Base-by-base conservation (phyloP, 768 basidiomycete genomes). In the Clavulina sp. region DNA sequence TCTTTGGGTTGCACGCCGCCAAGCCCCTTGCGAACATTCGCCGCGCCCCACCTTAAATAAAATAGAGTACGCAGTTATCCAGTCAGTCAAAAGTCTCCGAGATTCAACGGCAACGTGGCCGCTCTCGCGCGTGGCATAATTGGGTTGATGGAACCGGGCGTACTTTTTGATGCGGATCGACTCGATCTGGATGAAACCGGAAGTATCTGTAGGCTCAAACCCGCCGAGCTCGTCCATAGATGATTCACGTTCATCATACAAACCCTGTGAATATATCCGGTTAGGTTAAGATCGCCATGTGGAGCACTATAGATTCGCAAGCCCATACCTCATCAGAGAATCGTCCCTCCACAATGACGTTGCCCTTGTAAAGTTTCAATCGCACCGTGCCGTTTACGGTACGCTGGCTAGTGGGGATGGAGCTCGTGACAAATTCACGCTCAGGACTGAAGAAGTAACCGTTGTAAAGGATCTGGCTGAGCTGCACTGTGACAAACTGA, bases 401-500 rank as follows among this genome's bases (percentile, higher is more conserved):
- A 66, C 84, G 75, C 71, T 99, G 95, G 65, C 84, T 88, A 38
- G 88, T 80, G 3, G 91, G 88, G 62, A 97, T 88, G 51, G 84
- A 76, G 61, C 81, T 79, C 41, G 81, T 82, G 61, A 97, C 70
- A 62, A 97, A 97, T 68, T 96, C 95, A 57, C 93, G 76, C 69
- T 97, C 95, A 43, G 95, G 92, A n/a, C 91, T 93, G 76, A 96
- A 99, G 79, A 89, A 97, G 70, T 93, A 89, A 33, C 93, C 95
- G 63, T 97, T 96, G 74, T 99, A 97, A 46, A 99, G 70, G 61
- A 99, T 92, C 58, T 81, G 73, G 65, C 85, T 80, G 51, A 97
- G 73, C 64, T 83, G 82, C 60, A 86, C 72, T 23, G 95, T 97
- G 60, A 95, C 73, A 68, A 97, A 99, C 63, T 88, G 84, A 66